A percentile compares a stretch with the other conserved stretches of the same genome.
Evolutionary conservation across 164 flowering plant species (phyloP).

Genomic region (Piper longum): DNA sequence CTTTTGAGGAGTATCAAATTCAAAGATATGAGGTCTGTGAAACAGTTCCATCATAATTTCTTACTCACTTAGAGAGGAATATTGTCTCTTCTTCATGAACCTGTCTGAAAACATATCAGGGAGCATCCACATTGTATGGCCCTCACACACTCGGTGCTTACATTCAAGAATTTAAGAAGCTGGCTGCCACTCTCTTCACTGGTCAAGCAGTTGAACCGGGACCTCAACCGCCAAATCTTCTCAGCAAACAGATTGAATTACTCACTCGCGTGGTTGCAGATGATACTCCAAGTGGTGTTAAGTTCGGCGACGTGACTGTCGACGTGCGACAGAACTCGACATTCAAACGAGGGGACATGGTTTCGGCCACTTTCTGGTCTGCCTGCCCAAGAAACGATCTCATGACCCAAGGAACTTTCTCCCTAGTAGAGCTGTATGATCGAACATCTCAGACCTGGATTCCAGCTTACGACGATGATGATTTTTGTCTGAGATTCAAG

Average conservation of each 20-base stretch:
- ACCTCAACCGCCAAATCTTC: conserved; percentile 81
- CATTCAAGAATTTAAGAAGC: conserved; percentile 88
- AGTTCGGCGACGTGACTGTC: conserved; percentile 53
- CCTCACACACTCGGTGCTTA: conserved; percentile 89
- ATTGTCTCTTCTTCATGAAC: not conserved
- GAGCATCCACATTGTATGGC: conserved; percentile 87
- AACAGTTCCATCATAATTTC: not conserved
- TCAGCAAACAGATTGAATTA: conserved; percentile 65
- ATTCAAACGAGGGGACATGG: conserved; percentile 57
- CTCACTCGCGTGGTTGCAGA: conserved; percentile 77
- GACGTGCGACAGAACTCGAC: conserved; percentile 73
- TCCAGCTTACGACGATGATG: conserved; percentile 90
- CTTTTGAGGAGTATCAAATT: conserved; percentile 81
- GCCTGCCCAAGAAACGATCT: conserved; percentile 96
- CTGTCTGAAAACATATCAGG: conserved; percentile 26
- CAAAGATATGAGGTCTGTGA: conserved; percentile 90
- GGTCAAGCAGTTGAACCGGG: conserved; percentile 41
- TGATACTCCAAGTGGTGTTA: conserved; percentile 48
- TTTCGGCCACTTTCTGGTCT: conserved; percentile 66
- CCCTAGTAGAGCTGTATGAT: conserved; percentile 65
- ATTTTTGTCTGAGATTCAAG: conserved; percentile 71
- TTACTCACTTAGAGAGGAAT: not conserved
- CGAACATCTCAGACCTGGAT: conserved; percentile 43
- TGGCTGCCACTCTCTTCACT: conserved; percentile 49
- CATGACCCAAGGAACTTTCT: conserved; percentile 89